These are phyloP conservation scores for Fusarium buharicum DNA, from an alignment of 2,329 filamentous ascomycete genomes.

Conservation along the genomic window DNA sequence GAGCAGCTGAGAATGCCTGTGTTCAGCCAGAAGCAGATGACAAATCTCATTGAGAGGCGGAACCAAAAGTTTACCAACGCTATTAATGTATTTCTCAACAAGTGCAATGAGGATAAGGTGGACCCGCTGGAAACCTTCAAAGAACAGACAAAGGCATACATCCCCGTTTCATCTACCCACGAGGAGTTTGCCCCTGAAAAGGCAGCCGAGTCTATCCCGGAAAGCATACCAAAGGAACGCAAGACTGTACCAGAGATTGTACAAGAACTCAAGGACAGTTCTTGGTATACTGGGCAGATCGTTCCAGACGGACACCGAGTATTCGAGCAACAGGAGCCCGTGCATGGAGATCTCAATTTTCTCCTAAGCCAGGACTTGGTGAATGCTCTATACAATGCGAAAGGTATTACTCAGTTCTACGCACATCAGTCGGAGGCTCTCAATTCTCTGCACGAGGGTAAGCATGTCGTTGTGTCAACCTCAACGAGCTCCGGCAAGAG, in stretches of 20 bases:
- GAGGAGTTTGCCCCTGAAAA: constrained; percentile 46
- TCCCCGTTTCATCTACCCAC: constrained; percentile 69
- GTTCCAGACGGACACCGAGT: constrained; percentile 93
- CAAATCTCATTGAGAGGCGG: constrained; percentile 85
- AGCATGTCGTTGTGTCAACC: constrained; percentile 91
- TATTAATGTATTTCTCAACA: constrained; percentile 79
- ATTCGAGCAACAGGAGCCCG: constrained; percentile 83
- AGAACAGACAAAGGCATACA: constrained; percentile 65
- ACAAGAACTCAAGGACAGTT: constrained; percentile 78
- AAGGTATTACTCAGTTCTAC: constrained; percentile 85
- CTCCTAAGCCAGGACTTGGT: constrained; percentile 88
- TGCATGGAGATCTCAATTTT: constrained; percentile 87
- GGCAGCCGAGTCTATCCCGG: constrained; percentile 64
- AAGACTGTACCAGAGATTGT: constrained; percentile 87
- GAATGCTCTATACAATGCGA: constrained; percentile 95
- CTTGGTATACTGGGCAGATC: constrained; percentile 93
- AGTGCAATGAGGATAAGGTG: constrained; percentile 70
- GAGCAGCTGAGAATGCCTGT: constrained; percentile 92
- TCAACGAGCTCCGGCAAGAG: constrained; percentile 98
- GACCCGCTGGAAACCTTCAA: constrained; percentile 76
- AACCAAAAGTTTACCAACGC: constrained; percentile 85
- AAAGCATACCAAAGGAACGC: constrained; percentile 80
- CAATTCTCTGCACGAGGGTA: constrained; percentile 83
- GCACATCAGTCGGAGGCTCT: constrained; percentile 94
- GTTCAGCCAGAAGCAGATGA: constrained; percentile 93